A percentile compares a stretch with the other conserved stretches of the same genome.
Conservation (phyloP, 2,329 filamentous ascomycete species). For the Fusarium guadeloupense region DNA sequence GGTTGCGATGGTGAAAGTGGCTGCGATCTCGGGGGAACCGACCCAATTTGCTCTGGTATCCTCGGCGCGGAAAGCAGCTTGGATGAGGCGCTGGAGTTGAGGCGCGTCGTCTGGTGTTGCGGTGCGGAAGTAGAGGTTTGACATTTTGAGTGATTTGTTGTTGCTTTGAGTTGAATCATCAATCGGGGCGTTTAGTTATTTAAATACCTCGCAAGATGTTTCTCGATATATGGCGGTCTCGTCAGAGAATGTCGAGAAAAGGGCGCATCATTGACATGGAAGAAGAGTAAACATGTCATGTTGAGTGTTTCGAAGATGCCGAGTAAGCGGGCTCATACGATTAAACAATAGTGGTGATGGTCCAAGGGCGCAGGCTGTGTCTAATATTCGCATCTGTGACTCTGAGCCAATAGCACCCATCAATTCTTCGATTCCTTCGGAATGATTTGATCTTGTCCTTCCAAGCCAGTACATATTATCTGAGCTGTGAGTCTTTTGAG, state of each 20-base stretch:
- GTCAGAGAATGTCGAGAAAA: slow-evolving; percentile 10
- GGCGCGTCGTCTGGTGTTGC: slow-evolving; percentile 50
- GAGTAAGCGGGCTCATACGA: not conserved
- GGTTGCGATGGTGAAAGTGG: slow-evolving; percentile 74
- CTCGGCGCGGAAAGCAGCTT: slow-evolving; percentile 52
- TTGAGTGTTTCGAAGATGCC: not conserved
- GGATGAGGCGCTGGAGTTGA: slow-evolving; percentile 49
- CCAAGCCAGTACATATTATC: too few species aligned
- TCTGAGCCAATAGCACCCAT: not conserved
- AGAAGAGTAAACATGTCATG: not conserved
- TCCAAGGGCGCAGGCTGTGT: slow-evolving; percentile 7
- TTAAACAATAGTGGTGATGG: not conserved
- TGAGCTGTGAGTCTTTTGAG: not conserved
- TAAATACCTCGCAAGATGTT: slow-evolving; percentile 4
- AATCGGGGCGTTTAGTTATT: not conserved
- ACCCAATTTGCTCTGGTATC: slow-evolving; percentile 49
- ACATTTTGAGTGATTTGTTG: not conserved
- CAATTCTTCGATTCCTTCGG: not conserved
- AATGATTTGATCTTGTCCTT: not conserved
- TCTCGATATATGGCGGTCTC: too few species aligned
- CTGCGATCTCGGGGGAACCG: slow-evolving; percentile 64
- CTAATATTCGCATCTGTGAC: not conserved
- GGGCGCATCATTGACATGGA: slow-evolving; percentile 16
- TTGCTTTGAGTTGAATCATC: not conserved
- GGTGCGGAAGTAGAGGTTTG: slow-evolving; percentile 48